Evolutionary conservation across 2,329 filamentous ascomycete genomes (phyloP).

Genomic region (Xylaria sp.): DNA sequence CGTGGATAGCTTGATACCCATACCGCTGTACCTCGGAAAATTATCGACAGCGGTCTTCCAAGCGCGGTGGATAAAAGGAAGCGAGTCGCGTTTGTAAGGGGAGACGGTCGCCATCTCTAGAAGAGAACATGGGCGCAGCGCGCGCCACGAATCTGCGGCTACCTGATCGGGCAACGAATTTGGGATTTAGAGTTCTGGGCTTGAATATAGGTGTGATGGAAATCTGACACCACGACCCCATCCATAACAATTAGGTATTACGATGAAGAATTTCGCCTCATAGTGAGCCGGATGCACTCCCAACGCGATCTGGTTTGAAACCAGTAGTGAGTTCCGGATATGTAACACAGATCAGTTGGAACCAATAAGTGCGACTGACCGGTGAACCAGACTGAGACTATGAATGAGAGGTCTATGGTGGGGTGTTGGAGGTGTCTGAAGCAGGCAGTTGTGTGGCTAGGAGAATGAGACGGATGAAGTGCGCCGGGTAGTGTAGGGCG

Average conservation of each 20-base stretch:
- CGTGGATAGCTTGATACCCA: conserved; percentile 52
- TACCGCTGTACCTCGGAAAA: conserved; percentile 46
- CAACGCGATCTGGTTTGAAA: conserved; percentile 7
- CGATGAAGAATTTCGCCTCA: conserved; percentile 31
- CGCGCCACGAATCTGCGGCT: conserved; percentile 38
- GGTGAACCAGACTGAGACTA: not conserved
- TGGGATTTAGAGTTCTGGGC: conserved; percentile 13
- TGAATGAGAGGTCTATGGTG: conserved; percentile 1
- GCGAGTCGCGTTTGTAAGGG: conserved; percentile 51
- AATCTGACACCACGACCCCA: conserved; percentile 24
- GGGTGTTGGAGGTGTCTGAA: conserved; percentile 1
- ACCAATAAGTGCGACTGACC: not conserved
- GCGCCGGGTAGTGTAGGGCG: not conserved
- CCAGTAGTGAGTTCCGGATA: not conserved
- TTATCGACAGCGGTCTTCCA: conserved; percentile 56
- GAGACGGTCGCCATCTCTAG: conserved; percentile 55
- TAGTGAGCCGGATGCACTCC: conserved; percentile 23
- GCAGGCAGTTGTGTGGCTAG: not conserved
- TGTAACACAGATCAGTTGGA: not conserved
- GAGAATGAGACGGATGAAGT: not conserved
- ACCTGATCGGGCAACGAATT: conserved; percentile 27
- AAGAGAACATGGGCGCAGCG: conserved; percentile 44
- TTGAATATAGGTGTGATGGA: not conserved
- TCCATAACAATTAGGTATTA: conserved; percentile 36
- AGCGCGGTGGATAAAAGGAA: conserved; percentile 62